Evolutionary conservation across 2,329 filamentous ascomycete species (phyloP).

Genomic region (Claviceps cyperi): DNA sequence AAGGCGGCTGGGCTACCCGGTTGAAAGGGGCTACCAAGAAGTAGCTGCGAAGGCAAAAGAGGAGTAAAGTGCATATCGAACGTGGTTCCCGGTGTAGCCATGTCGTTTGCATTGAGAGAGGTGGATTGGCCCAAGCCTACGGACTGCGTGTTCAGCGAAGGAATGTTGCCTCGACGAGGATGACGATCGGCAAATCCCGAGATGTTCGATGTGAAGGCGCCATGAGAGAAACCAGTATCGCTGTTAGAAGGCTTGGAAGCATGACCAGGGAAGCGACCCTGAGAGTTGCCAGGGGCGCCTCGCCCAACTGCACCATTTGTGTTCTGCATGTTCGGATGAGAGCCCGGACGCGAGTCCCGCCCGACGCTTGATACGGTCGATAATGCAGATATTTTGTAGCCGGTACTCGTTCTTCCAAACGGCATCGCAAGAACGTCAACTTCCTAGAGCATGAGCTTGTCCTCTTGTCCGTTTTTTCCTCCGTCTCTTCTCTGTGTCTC

Average conservation of each 20-base stretch:
- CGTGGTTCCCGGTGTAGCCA: constrained; percentile 74
- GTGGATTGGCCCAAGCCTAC: constrained; percentile 30
- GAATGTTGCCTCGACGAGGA: constrained; percentile 71
- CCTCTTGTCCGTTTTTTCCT: background rate
- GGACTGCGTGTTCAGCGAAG: constrained; percentile 77
- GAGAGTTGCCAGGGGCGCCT: constrained; percentile 26
- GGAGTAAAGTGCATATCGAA: constrained; percentile 99
- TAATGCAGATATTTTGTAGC: constrained; percentile 69
- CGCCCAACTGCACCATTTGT: constrained; percentile 48
- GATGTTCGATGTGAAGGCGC: constrained; percentile 78
- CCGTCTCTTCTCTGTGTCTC: background rate
- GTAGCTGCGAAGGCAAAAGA: constrained; percentile 80
- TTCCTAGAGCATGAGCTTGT: background rate
- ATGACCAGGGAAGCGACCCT: constrained; percentile 53
- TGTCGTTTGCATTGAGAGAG: constrained; percentile 47
- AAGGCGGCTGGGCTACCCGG: constrained; percentile 85
- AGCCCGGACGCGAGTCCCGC: constrained; percentile 77
- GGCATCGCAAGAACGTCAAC: constrained; percentile 26
- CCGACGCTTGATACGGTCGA: constrained; percentile 61
- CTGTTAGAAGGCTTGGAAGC: constrained; percentile 70
- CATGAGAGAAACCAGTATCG: constrained; percentile 84
- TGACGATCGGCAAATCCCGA: constrained; percentile 78
- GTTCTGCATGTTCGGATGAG: constrained; percentile 86
- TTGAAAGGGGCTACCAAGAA: constrained; percentile 93
- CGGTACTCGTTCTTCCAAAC: constrained; percentile 37